These are phyloP conservation scores for Betula pendula DNA, from an alignment of 306 rosid species.

Conservation along the genomic window DNA sequence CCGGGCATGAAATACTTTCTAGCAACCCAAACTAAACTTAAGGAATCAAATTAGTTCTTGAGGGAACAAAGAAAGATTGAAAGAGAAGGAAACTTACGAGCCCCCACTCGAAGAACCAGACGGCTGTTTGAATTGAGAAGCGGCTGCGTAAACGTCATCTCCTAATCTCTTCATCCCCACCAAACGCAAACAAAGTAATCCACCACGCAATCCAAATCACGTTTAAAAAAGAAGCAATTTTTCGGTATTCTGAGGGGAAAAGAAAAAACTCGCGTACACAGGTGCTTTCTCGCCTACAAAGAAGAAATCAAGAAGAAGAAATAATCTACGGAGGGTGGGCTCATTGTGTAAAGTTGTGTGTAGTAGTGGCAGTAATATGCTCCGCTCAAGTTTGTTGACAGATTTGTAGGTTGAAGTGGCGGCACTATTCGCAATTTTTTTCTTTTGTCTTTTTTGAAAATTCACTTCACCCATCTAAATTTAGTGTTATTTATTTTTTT, in stretches of 20 bases:
- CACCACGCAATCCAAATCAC: neutral
- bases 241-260: neutral
- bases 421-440: too few relatives aligned
- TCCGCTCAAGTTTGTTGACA: too few relatives aligned
- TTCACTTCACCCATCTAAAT: too few relatives aligned
- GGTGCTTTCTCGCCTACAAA: too few relatives aligned
- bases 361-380: too few relatives aligned
- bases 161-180: conserved; percentile 6
- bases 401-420: too few relatives aligned
- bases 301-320: too few relatives aligned
- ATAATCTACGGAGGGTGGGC: too few relatives aligned
- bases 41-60: conserved; percentile 21
- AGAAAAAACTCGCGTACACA: too few relatives aligned
- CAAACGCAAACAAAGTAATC: neutral
- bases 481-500: too few relatives aligned
- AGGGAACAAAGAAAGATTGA: neutral
- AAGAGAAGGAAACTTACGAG: conserved; percentile 49
- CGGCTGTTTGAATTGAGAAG: conserved; percentile 66
- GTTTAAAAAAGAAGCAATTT: neutral
- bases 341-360: too few relatives aligned
- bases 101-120: conserved; percentile 55
- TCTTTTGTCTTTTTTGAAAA: too few relatives aligned
- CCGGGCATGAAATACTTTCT: conserved; percentile 12
- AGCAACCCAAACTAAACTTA: conserved; percentile 17
- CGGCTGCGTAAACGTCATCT: conserved; percentile 54